Percentiles rank a stretch among this genome's conserved stretches.
phyloP scores from a whole-genome alignment of 495 filamentous ascomycete species.

The Penicillium egyptiacum region DNA sequence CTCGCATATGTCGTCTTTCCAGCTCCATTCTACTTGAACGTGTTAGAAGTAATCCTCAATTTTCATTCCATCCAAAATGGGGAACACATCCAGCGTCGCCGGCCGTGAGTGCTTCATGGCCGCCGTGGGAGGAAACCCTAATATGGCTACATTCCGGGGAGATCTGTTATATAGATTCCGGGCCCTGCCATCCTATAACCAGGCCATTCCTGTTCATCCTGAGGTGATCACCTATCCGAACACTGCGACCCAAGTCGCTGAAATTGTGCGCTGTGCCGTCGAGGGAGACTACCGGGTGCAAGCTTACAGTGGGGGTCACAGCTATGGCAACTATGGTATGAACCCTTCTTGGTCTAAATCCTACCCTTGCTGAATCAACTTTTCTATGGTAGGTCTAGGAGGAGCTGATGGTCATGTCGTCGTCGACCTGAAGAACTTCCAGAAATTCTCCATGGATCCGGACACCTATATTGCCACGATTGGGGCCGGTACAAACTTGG shows the following conservation, averaged over 20 bases:
- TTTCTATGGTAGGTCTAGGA: conserved; percentile 46
- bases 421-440: conserved; percentile 45
- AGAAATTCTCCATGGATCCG: conserved; percentile 54
- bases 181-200: conserved; percentile 53
- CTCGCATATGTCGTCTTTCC: neutral
- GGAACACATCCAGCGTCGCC: conserved; percentile 8
- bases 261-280: conserved; percentile 58
- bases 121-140: conserved; percentile 24
- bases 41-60: neutral
- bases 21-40: neutral
- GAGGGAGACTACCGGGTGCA: conserved; percentile 59
- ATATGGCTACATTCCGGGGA: conserved; percentile 25
- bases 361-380: conserved; percentile 42
- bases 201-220: conserved; percentile 59
- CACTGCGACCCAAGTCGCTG: conserved; percentile 55
- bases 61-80: conserved; percentile 5
- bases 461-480: conserved; percentile 59
- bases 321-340: conserved; percentile 58
- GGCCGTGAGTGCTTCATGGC: conserved; percentile 23
- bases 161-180: conserved; percentile 19
- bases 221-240: conserved; percentile 61
- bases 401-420: conserved; percentile 44
- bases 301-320: conserved; percentile 70
- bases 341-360: neutral
- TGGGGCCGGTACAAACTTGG: conserved; percentile 63